A percentile compares a stretch with the other conserved stretches of the same genome.
These are phyloP conservation scores for Marsdenia floribunda DNA, from an alignment of 257 asterid species.

Conservation along the genomic window DNA sequence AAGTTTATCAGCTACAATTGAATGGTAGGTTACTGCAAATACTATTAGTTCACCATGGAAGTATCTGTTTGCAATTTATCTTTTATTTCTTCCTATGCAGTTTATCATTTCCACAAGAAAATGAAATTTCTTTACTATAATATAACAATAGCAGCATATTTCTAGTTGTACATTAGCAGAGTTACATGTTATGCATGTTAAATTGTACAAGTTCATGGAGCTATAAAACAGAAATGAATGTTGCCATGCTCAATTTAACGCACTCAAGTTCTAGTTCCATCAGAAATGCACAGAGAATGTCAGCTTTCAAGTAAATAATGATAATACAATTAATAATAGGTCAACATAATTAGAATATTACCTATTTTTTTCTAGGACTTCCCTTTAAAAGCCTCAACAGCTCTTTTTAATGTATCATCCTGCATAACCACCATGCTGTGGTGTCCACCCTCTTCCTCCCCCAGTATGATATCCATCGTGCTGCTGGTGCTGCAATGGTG, in stretches of 20 bases:
- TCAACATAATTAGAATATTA: constrained; percentile 28
- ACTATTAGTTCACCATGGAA: not conserved
- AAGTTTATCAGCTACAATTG: not conserved
- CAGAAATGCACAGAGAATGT: not conserved
- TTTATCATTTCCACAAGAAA: not conserved
- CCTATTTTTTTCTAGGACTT: constrained; percentile 99
- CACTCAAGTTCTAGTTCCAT: not conserved
- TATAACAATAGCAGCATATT: not conserved
- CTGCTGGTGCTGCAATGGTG: constrained; percentile 33
- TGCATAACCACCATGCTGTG: constrained; percentile 24
- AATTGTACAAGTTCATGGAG: not conserved
- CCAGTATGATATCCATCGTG: constrained; percentile 15
- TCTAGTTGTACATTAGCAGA: not conserved
- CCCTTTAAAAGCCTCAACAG: constrained; percentile 79
- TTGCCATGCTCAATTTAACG: not conserved
- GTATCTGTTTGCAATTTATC: not conserved
- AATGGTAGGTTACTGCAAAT: not conserved
- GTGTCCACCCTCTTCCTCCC: constrained; percentile 12
- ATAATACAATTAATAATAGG: not conserved
- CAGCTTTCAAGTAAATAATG: not conserved
- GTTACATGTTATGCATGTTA: not conserved
- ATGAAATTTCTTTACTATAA: not conserved
- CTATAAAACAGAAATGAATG: not conserved
- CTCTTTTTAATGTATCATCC: constrained; percentile 81
- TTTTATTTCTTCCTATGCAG: not conserved